These are phyloP conservation scores for Blastobotrys americana DNA, from an alignment of 805 yeast species.

Conservation along the genomic window DNA sequence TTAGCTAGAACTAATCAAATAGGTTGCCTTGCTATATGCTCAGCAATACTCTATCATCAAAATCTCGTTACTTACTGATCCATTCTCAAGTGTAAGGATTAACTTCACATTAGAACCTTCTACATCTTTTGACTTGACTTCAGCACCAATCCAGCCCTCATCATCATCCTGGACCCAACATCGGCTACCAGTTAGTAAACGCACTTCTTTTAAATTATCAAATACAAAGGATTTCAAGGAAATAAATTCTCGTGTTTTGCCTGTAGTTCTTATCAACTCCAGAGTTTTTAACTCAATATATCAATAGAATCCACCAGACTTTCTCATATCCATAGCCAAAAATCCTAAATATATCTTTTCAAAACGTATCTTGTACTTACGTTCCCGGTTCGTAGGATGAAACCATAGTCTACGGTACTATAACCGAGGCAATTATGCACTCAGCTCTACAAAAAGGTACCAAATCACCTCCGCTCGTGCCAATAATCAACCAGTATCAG, in stretches of 20 bases:
- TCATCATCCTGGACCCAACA: constrained; percentile 76
- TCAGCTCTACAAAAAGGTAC: too few species aligned
- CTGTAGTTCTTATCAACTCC: too few species aligned
- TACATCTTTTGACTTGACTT: constrained; percentile 41
- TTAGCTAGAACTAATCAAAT: not conserved
- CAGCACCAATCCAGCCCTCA: constrained; percentile 71
- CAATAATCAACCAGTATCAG: too few species aligned
- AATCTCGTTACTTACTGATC: constrained; percentile 21
- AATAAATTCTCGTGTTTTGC: too few species aligned
- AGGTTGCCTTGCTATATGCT: not conserved
- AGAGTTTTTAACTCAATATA: too few species aligned
- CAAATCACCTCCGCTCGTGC: too few species aligned
- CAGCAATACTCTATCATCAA: not conserved
- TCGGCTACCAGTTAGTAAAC: constrained; percentile 25
- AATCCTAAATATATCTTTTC: too few species aligned
- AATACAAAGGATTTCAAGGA: not conserved
- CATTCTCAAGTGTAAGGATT: constrained; percentile 47
- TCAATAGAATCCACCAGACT: too few species aligned
- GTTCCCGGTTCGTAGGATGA: constrained; percentile 48
- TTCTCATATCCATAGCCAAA: too few species aligned
- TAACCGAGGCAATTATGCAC: too few species aligned
- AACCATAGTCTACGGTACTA: constrained; percentile 34
- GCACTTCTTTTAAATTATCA: not conserved
- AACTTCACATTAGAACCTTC: constrained; percentile 42
- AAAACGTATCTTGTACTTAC: too few species aligned